Percentiles rank a stretch among this genome's conserved stretches.
Evolutionary conservation across 495 filamentous ascomycete genomes (phyloP).

Genomic region (Neurospora discreta): DNA sequence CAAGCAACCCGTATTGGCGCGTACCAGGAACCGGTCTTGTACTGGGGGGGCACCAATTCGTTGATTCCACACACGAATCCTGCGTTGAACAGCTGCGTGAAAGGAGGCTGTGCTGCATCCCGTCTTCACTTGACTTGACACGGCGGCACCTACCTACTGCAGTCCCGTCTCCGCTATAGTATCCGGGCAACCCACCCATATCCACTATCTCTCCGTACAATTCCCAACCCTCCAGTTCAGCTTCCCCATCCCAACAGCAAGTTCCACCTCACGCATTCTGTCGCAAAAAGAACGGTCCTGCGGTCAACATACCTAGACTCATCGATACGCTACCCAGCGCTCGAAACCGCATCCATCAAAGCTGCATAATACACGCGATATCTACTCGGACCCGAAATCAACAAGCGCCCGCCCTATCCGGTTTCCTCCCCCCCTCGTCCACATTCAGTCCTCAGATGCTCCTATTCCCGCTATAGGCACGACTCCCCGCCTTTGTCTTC

Average conservation of each 20-base stretch:
- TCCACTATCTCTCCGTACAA: neutral
- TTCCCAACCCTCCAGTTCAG: neutral
- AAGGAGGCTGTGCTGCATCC: slow-evolving; percentile 14
- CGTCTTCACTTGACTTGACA: neutral
- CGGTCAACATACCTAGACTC: neutral
- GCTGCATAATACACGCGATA: neutral
- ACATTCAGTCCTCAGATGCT: neutral
- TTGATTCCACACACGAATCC: slow-evolving; percentile 1
- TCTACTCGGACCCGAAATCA: neutral
- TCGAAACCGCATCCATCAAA: neutral
- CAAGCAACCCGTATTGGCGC: neutral
- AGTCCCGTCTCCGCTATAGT: neutral
- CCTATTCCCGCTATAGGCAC: neutral
- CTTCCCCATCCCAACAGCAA: too few species aligned
- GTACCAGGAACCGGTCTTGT: neutral
- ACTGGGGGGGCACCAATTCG: neutral
- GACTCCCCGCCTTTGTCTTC: neutral
- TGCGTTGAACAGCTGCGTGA: neutral
- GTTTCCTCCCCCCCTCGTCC: neutral
- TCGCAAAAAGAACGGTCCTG: neutral
- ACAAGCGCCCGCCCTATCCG: neutral
- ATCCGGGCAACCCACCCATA: neutral
- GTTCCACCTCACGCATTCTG: neutral
- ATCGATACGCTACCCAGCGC: neutral
- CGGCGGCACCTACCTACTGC: slow-evolving; percentile 7